Conservation (phyloP, 331 rosid genomes). For the Pyracantha coccinea region DNA sequence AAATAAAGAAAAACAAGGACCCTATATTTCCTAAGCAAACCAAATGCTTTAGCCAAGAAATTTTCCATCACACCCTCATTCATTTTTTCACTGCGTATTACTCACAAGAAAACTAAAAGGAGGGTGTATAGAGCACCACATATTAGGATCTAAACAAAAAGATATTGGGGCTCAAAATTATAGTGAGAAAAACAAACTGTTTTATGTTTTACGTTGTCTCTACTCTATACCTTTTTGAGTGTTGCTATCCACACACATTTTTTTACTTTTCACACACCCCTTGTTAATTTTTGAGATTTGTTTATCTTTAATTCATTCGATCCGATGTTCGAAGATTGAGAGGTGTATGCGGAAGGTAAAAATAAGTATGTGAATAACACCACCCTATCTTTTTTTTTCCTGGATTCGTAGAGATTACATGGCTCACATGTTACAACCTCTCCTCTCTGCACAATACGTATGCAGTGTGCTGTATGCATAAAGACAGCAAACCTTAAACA, state of each 20-base stretch:
- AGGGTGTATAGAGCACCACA: background rate
- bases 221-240: background rate
- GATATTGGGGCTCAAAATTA: background rate
- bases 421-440: conserved; percentile 8
- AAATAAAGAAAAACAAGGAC: background rate
- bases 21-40: background rate
- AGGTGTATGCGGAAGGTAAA: no score
- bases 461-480: background rate
- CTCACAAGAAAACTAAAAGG: background rate
- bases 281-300: no score
- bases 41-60: background rate
- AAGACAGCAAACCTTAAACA: background rate
- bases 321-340: no score
- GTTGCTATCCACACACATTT: no score
- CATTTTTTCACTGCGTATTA: no score
- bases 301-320: no score
- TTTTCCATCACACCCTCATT: background rate
- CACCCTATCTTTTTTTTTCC: no score
- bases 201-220: background rate
- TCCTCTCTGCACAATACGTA: background rate
- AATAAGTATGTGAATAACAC: no score
- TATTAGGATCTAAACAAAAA: background rate
- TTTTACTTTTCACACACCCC: rapidly evolving
- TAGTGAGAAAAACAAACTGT: background rate
- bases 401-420: background rate